Evolutionary conservation across 306 rosid genomes (phyloP), one percentile per base, ranked within the genome.

Genomic region (Cotoneaster glaucophyllus): DNA sequence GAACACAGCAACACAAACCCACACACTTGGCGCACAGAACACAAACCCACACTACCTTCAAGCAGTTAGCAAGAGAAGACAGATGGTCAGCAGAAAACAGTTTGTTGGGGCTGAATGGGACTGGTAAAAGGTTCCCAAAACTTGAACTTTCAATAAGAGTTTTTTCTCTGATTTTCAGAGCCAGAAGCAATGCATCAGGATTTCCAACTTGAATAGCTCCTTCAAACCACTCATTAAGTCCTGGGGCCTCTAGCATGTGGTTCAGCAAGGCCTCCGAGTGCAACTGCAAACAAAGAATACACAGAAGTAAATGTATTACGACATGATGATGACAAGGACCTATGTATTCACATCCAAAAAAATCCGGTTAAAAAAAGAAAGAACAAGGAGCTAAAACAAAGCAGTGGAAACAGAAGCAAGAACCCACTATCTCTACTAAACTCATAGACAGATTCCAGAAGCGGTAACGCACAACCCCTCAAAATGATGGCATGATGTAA

Each of bases 181-280:
- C 97, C 78, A 95, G 84, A 65, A 90, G 91, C 81, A 95, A 76
- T 41, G 98, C 93, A 88, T 95, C 98, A 69, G 99, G 98, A 80
- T 95, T 95, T 85, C 97, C 97, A 57, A 72, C 79, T 79, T 87
- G 92, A n/a, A 73, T 77, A 70, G 97, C 95, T 66, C 85, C 88
- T 74, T 84, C 89, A 85, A 92, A 92, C 98, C 99, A 95, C 67
- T 92, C 91, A 11, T 25, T 72, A 58, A 95, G 83, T 70, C 89
- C 97, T 18, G 96, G 96, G 75, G 96, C 93, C 73, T 95, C 90
- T 41, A 92, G 78, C 71, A 92, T 82, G 78, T 92, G 89, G 82
- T 80, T 79, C 75, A 80, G 61, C 81, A 89, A 26, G 0, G 86
- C 86, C 77, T 86, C 97, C 56, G 45, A 75, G 25, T 93, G 88